Conservation (phyloP, 192 early-diverging fungal genomes). For the Anaeromyces robustus region DNA sequence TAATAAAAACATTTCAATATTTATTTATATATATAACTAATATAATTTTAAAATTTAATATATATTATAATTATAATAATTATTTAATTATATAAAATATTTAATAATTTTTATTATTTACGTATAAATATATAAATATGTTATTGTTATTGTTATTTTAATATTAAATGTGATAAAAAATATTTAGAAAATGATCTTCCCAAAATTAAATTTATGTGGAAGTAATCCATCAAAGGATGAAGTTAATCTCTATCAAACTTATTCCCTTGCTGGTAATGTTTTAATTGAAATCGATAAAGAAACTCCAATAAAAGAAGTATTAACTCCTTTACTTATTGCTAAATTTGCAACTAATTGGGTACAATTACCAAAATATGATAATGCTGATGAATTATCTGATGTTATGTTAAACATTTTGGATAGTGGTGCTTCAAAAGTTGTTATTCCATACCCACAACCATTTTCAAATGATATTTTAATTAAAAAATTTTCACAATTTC, state of each 20-base stretch:
- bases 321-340: background rate
- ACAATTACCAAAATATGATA: background rate
- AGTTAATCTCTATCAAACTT: background rate
- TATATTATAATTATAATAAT: too few relatives aligned
- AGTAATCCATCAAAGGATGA: background rate
- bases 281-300: background rate
- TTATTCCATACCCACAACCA: constrained; percentile 2
- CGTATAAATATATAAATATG: too few relatives aligned
- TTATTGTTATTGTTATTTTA: too few relatives aligned
- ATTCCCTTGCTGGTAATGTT: background rate
- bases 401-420: constrained; percentile 4
- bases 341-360: background rate
- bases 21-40: too few relatives aligned
- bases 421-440: constrained; percentile 9
- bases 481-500: constrained; percentile 3
- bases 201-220: background rate
- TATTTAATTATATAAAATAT: too few relatives aligned
- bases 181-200: background rate
- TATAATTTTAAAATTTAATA: too few relatives aligned
- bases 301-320: background rate
- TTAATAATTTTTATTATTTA: too few relatives aligned
- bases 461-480: constrained; percentile 3
- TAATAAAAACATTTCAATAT: too few relatives aligned
- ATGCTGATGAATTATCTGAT: background rate
- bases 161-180: too few relatives aligned